Evolutionary conservation across 2,329 filamentous ascomycete genomes (phyloP), one percentile per base, ranked within the genome.

Genomic region (Pezicula rhizophila): DNA sequence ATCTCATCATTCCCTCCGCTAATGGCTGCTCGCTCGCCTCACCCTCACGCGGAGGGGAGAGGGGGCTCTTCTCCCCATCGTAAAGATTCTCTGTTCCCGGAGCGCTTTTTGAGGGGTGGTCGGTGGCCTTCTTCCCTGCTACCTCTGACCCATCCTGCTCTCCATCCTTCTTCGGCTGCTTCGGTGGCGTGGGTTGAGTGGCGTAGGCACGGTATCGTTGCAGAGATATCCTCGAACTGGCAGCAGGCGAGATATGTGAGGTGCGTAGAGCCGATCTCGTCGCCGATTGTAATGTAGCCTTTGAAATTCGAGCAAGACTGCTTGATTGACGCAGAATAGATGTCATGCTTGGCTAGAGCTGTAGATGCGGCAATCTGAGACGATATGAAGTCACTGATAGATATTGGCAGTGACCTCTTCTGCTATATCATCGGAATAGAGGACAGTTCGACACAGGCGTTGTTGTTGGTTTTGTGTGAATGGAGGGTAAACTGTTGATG

Each of bases 261-360:
- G 60, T 64, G 57, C 64, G 70, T 63, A 69, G 56, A 38, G 71
- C 70, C 53, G 72, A 68, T 61, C 74, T 72, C 47, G 76, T 67
- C 52, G 76, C 68, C 60, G 71, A 69, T 62, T 76, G 74, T 62
- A 77, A 70, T 57, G 75, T 75, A 57, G 76, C 70, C 66, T 77
- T 77, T 51, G 79, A 78, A 63, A 81, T 73, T 66, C 78, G 77
- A 69, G 80, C 79, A 65, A 87, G 70, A 66, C 80, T 78, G 72
- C 80, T 79, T 66, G 83, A 77, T 67, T 81, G 80, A 66, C 82
- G 79, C 58, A 86, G 70, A 62, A 84, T 72, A 61, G 79, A 79
- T 66, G 81, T 82, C 84, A 87, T 87, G 68, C 66, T 73, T 69
- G 66, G 49, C 49, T 56, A 52, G 49, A 68, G 34, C 45, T 41